Conservation (phyloP, 768 basidiomycete species). For the Multifurca ochricompacta region DNA sequence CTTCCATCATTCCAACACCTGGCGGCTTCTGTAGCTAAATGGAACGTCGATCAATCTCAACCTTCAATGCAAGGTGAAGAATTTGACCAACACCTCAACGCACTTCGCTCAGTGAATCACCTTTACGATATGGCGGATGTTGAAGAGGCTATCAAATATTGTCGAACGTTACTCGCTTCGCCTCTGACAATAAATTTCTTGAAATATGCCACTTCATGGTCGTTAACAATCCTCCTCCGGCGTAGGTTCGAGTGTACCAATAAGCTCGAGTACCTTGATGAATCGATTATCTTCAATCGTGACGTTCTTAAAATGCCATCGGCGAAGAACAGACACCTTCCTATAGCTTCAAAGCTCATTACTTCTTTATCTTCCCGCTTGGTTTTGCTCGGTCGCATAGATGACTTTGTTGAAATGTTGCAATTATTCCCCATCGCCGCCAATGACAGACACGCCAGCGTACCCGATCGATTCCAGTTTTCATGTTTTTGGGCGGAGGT, state of each 20-base stretch:
- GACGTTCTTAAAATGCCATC: neutral
- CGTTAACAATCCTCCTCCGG: neutral
- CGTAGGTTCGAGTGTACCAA: neutral
- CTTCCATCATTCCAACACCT: neutral
- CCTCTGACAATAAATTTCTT: neutral
- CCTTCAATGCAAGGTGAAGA: neutral
- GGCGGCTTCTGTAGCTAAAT: neutral
- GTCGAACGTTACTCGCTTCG: neutral
- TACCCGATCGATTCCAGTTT: neutral
- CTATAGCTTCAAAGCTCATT: neutral
- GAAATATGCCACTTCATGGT: neutral
- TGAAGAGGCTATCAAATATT: neutral
- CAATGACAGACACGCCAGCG: neutral
- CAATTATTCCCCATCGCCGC: neutral
- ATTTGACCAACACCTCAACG: neutral
- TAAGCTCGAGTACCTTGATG: neutral
- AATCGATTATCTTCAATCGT: neutral
- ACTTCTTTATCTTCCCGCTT: neutral
- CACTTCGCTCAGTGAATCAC: neutral
- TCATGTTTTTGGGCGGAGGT: neutral
- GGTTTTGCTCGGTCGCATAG: neutral
- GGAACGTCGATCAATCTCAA: no score
- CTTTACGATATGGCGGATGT: neutral
- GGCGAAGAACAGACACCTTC: fast-evolving
- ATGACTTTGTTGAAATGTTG: neutral